Base-by-base conservation (phyloP, 2,329 filamentous ascomycete species). In the Aspergillus thermomutatus region DNA sequence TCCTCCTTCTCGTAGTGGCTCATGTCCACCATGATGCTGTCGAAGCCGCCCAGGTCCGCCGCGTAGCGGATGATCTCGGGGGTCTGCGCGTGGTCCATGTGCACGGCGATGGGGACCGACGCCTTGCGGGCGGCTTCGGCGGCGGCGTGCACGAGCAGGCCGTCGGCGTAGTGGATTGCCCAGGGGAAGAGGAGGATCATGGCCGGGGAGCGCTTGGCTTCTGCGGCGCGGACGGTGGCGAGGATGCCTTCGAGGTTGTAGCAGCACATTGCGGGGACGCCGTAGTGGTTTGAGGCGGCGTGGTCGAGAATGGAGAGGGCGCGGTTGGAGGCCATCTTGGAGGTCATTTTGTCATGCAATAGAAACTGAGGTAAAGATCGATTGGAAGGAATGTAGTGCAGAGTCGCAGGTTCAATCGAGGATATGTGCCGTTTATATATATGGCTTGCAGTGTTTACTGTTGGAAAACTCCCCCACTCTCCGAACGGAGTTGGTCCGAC, bases 1-100 rank as follows among this genome's bases (percentile, higher is more conserved):
- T 90, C 87, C 53, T 82, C 85, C 64, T 85, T 86, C 63, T 88
- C 86, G 66, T 88, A 85, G 68, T 90, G 87, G 56, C 80, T 84
- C 87, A 91, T 91, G 72, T 91, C 88, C 0, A 90, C 84, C 87
- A 91, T 90, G 69, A 91, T 89, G 60, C 81, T 84, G 72, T 90
- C 87, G 63, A 90, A 90, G 2, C 76, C 81, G 50, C 82, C 78
- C n/a, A 83, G 79, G 63, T 86, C 80, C 0, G 85, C 86, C 0
- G 86, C 85, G 4, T 75, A 77, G 17, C 82, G 80, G 60, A 87
- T 84, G 31, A 86, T 83, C 60, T 84, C 84, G 3, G 84, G 82
- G 8, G 80, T 83, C 72, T 88, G 86, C 28, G 83, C 83, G 72
- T 88, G 86, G 76, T 88, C 86, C 66, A 88, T 81, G 71, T 88